Base-by-base conservation (phyloP, 169 alveolate genomes). In the Cryptosporidium xiaoi region DNA sequence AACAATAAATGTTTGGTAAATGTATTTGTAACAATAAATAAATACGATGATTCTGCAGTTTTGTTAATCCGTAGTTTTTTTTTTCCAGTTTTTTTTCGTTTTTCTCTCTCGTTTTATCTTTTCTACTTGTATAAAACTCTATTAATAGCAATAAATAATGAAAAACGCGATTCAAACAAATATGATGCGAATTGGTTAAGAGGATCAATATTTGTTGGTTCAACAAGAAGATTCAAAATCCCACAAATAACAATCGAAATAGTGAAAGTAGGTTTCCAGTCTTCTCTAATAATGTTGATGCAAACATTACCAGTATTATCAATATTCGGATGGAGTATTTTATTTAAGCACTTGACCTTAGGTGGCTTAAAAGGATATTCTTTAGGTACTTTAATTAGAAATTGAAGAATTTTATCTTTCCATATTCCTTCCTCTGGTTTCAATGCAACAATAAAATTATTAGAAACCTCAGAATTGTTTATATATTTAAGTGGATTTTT, bases 261-360 rank as follows among this genome's bases (percentile, higher is more conserved):
- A 33, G 95, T 92, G 51, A 94, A 93, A 60, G 94, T 96, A 13
- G 98, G 98, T 83, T 93, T 95, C 98, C 99, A 97, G 84, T 96
- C 99, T 33, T 94, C 98, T 90, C 98, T 90, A 66, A 97, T 71
- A 51, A 96, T 94, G 83, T 96, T 97, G 51, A 97, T 83, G 82
- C 99, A 97, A 20, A 97, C 98, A 69, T 97, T 94, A 24, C 98
- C 99, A 83, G 94, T 90, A 48, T 91, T 89, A 90, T 97, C 98
- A 56, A 97, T 97, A 90, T 97, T 97, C 24, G 98, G 98, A 71
- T 96, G 98, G 71, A 87, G 93, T 46, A 95, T 92, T 90, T 94
- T 91, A 55, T 93, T 92, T 51, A 91, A 91, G 64, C 96, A 94
- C 55, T 92, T 92, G 36, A 93, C 94, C 68, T 91, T 91, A 31